Conservation (phyloP, 305 asterid genomes). For the Fraxinus paxiana region DNA sequence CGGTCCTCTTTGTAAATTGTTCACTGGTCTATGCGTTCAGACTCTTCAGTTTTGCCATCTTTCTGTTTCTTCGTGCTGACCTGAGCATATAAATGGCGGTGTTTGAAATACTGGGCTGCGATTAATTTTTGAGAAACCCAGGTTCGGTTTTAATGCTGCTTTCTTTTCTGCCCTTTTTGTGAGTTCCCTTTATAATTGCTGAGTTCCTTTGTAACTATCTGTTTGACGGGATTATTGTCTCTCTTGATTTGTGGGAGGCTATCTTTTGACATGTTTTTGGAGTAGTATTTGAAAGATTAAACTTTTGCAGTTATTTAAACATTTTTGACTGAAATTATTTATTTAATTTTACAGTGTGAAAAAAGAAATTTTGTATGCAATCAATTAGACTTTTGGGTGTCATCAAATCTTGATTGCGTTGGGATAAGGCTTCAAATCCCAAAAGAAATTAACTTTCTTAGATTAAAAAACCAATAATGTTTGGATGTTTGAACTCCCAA, state of each 20-base stretch:
- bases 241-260: neutral
- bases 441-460: neutral
- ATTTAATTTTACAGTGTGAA: neutral
- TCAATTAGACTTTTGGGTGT: neutral
- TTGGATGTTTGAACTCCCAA: neutral
- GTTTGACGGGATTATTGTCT: neutral
- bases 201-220: neutral
- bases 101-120: neutral
- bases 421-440: neutral
- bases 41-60: neutral
- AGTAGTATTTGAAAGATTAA: neutral
- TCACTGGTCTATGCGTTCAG: neutral
- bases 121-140: neutral
- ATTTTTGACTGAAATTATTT: neutral
- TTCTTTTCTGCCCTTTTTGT: neutral
- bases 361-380: neutral
- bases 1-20: neutral
- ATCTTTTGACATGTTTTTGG: neutral
- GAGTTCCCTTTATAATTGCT: neutral
- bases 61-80: neutral
- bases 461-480: neutral
- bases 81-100: neutral
- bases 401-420: neutral
- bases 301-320: neutral
- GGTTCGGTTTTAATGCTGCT: neutral